Evolutionary conservation across 1,139 yeast genomes (phyloP), one percentile per base, ranked within the genome.

Genomic region (Pneumocystis jirovecii): DNA sequence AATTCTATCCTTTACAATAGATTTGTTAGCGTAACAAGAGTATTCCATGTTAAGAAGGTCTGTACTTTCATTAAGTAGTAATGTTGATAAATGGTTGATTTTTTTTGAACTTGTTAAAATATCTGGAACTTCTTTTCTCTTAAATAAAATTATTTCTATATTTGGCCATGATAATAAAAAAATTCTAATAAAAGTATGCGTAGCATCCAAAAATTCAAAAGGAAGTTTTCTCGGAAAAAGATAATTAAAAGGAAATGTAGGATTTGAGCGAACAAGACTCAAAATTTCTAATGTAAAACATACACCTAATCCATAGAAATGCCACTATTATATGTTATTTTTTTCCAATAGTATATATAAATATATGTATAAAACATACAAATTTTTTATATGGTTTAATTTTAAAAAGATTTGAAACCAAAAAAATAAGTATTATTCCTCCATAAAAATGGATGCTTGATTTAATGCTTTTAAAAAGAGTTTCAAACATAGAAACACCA

Each of bases 401-500:
- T 3, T 70, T 70, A 60, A 74, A 63, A 15, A 70, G 35, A 31
- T 69, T 69, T 42, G 72, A 66, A 35, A 69, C 63, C 10, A 66
- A 61, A 35, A 72, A 62, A 17, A 70, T 66, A n/a, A 67, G 64
- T 19, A 69, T 60, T 17, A 71, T 64, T 31, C 68, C 66, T 6
- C 67, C 65, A 61, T 73, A 72, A 64, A 70, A 70, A 12, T 68
- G 69, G 10, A 68, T 35, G 37, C 68, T 61, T 19, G 69, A 63
- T 61, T 64, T 61, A 39, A 66, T 59, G 50, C 73, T 68, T 3
- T 64, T 63, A n/a, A 44, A 34, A 31, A 68, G 50, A 29, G 42
- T 62, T 31, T 67, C 68, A 44, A 29, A 10, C 61, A 63, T 56
- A 21, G 68, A 63, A 61, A 59, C 65, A 40, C 63, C 56, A 10